Evolutionary conservation across 495 filamentous ascomycete species (phyloP).

Genomic region (Parathielavia hyrcaniae): DNA sequence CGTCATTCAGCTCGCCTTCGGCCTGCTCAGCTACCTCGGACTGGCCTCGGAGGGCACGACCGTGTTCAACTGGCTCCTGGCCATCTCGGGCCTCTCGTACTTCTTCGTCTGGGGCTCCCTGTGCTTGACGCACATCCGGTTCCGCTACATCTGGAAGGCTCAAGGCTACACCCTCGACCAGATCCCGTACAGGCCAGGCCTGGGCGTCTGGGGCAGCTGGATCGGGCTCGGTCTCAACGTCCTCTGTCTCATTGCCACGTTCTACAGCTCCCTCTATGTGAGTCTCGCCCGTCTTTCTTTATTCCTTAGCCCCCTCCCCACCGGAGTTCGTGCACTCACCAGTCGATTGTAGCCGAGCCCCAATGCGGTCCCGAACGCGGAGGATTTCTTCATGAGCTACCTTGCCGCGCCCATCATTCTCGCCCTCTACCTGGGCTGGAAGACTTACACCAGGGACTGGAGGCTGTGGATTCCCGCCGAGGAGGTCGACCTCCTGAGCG

Average conservation of each 20-base stretch:
- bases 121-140: constrained; percentile 65
- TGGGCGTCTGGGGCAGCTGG: constrained; percentile 58
- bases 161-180: constrained; percentile 48
- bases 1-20: constrained; percentile 48
- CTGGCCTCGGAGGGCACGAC: constrained; percentile 21
- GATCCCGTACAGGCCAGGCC: constrained; percentile 46
- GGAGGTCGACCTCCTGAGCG: constrained; percentile 37
- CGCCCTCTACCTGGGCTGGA: constrained; percentile 41
- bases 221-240: constrained; percentile 53
- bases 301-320: background rate
- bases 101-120: constrained; percentile 71
- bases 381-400: constrained; percentile 60
- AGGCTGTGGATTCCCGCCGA: constrained; percentile 55
- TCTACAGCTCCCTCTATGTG: constrained; percentile 44
- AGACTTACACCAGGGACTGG: constrained; percentile 56
- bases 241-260: constrained; percentile 56
- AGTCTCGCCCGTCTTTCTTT: constrained; percentile 23
- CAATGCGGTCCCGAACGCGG: constrained; percentile 40
- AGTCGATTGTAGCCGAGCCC: constrained; percentile 46
- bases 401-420: constrained; percentile 57
- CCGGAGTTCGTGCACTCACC: constrained; percentile 10
- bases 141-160: constrained; percentile 51
- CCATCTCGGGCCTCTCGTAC: constrained; percentile 58
- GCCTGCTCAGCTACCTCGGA: constrained; percentile 35
- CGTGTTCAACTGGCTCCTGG: constrained; percentile 59